Evolutionary conservation across 164 flowering plant species (phyloP).

Genomic region (Vitis vinifera): ASM3070453v1 NC_081815.1:7386001-7386500

Average conservation of each 20-base stretch:
- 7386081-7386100: too few relatives aligned
- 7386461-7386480: constrained; percentile 49
- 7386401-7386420: constrained; percentile 53
- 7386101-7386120: not conserved
- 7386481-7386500: not conserved
- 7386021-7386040: constrained; percentile 28
- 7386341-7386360: constrained; percentile 62
- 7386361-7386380: constrained; percentile 35
- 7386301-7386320: constrained; percentile 65
- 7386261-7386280: constrained; percentile 33
- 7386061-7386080: too few relatives aligned
- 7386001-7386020: constrained; percentile 35
- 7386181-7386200: constrained; percentile 65
- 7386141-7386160: too few relatives aligned
- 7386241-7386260: constrained; percentile 25
- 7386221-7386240: constrained; percentile 51
- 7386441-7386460: constrained; percentile 34
- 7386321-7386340: constrained; percentile 57
- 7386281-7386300: constrained; percentile 73
- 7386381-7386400: constrained; percentile 57
- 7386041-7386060: constrained; percentile 51
- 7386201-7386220: constrained; percentile 88
- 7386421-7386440: constrained; percentile 68
- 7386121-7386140: too few relatives aligned
- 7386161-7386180: constrained; percentile 49